phyloP scores from a whole-genome alignment of 177 flowering plant genomes.

The Vitis hybrid region DNA sequence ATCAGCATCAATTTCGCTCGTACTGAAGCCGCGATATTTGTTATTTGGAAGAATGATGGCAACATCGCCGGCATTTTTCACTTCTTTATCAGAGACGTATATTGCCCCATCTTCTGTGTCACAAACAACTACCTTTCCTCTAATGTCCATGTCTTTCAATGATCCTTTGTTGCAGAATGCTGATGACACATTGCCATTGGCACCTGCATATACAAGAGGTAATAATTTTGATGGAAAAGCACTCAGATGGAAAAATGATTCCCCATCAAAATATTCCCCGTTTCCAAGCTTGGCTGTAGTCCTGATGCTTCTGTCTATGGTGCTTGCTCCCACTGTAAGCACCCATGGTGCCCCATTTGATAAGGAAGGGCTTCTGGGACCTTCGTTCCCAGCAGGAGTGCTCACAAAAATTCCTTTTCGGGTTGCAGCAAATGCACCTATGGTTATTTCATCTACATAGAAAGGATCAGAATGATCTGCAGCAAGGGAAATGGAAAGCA shows the following conservation, averaged over 20 bases:
- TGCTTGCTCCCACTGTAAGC: conserved; percentile 14
- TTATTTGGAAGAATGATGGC: no score
- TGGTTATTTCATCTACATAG: neutral
- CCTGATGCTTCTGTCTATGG: conserved; percentile 11
- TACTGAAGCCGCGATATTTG: no score
- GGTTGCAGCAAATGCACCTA: conserved; percentile 16
- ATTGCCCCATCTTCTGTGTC: no score
- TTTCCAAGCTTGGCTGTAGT: conserved; percentile 14
- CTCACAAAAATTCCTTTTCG: conserved; percentile 12
- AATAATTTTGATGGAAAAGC: neutral
- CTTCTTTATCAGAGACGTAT: conserved; percentile 7
- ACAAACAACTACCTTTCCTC: neutral
- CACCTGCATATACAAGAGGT: conserved; percentile 11
- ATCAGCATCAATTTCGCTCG: no score
- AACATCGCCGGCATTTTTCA: neutral
- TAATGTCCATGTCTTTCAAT: neutral
- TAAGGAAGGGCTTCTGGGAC: neutral
- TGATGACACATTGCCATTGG: neutral
- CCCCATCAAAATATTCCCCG: conserved; percentile 4
- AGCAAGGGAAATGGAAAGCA: conserved; percentile 8
- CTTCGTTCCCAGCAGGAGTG: conserved; percentile 13
- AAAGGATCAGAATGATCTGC: neutral
- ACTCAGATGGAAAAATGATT: conserved; percentile 12
- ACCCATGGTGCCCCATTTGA: conserved; percentile 17
- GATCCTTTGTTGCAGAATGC: conserved; percentile 7